Evolutionary conservation across 805 yeast genomes (phyloP).

Genomic region (Hanseniaspora osmophila): DNA sequence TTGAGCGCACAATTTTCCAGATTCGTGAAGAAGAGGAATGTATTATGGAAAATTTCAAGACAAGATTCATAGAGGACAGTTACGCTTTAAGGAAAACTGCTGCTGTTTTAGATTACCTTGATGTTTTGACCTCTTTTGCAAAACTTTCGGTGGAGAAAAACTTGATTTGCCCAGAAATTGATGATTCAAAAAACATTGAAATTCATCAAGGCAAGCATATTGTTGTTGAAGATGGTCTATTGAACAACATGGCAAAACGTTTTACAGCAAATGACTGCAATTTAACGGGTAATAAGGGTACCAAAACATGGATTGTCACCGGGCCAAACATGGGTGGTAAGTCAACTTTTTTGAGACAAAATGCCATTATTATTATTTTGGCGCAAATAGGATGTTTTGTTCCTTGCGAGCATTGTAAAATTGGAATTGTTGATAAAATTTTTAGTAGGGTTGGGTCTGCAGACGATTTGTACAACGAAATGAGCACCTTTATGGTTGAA

Average conservation of each 20-base stretch:
- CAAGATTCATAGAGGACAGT: constrained; percentile 30
- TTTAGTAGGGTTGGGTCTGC: constrained; percentile 76
- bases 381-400: constrained; percentile 65
- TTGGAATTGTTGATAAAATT: constrained; percentile 66
- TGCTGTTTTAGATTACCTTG: constrained; percentile 47
- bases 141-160: constrained; percentile 51
- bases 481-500: constrained; percentile 88
- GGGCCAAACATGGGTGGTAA: constrained; percentile 90
- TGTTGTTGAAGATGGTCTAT: constrained; percentile 69
- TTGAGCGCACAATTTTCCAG: constrained; percentile 30
- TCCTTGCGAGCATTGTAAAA: constrained; percentile 47
- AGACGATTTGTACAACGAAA: constrained; percentile 63
- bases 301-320: constrained; percentile 46
- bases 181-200: constrained; percentile 31
- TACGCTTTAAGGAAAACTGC: constrained; percentile 37
- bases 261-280: constrained; percentile 23
- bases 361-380: constrained; percentile 53
- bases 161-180: constrained; percentile 52
- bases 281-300: constrained; percentile 9
- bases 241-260: constrained; percentile 25
- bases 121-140: constrained; percentile 62
- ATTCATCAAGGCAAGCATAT: constrained; percentile 65
- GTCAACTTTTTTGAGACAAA: constrained; percentile 60
- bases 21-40: constrained; percentile 42
- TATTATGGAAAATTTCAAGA: constrained; percentile 36